Conservation (phyloP, 2,329 filamentous ascomycete genomes). For the Aspergillus bombycis region DNA sequence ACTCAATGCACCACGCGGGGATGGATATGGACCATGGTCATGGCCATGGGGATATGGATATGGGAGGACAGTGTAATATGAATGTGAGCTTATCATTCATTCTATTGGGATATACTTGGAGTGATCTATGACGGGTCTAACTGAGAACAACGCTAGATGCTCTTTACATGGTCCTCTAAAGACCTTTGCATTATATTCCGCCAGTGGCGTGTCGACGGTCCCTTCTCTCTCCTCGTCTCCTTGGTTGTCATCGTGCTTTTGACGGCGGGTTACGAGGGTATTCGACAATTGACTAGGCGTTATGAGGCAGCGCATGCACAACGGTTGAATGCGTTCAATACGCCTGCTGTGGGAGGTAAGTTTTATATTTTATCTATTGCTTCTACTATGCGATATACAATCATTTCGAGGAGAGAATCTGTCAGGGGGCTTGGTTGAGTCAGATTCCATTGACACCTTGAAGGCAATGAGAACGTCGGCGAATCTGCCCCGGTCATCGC, state of each 20-base stretch:
- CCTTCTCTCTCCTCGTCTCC: slow-evolving; percentile 75
- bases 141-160: slow-evolving; percentile 66
- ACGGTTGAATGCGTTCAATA: slow-evolving; percentile 53
- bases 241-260: slow-evolving; percentile 80
- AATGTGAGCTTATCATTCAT: slow-evolving; percentile 63
- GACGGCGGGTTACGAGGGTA: slow-evolving; percentile 88
- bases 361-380: slow-evolving; percentile 9
- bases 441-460: slow-evolving; percentile 26
- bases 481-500: slow-evolving; percentile 30
- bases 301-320: slow-evolving; percentile 67
- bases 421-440: slow-evolving; percentile 8
- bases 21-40: slow-evolving; percentile 50
- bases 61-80: slow-evolving; percentile 78
- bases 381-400: slow-evolving; percentile 17
- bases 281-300: slow-evolving; percentile 74
- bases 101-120: not conserved
- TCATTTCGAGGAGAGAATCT: slow-evolving; percentile 9
- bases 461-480: slow-evolving; percentile 41
- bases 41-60: slow-evolving; percentile 58
- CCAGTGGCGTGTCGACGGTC: slow-evolving; percentile 82
- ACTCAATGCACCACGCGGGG: slow-evolving; percentile 39
- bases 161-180: slow-evolving; percentile 93
- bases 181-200: slow-evolving; percentile 96
- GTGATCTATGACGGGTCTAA: not conserved
- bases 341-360: slow-evolving; percentile 36